Evolutionary conservation across 805 yeast genomes (phyloP), one percentile per base, ranked within the genome.

Genomic region (Nematodospora valgi): DNA sequence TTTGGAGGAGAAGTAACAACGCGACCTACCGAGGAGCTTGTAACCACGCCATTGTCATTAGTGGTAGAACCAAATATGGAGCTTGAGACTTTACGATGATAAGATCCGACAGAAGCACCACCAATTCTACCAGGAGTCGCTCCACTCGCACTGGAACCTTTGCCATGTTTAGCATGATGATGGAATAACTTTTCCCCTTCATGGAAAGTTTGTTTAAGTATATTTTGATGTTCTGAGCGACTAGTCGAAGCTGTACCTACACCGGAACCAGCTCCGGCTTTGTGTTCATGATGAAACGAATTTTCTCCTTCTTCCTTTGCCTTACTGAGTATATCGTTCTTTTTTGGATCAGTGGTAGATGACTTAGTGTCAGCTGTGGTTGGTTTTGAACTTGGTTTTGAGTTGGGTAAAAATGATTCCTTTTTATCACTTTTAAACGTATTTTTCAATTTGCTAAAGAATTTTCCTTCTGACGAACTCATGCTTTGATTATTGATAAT

Each of bases 1-100:
- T 37, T 40, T 11, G 67, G 67, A 10, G 68, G 66, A n/a, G 49
- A 39, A 2, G 57, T 38, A 7, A 58, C 40, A 5, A 61, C 41
- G 18, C 54, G 45, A 34, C 68, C 68, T 11, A 37, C 40, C 4
- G 58, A 47, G 22, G 44, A 41, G 14, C 29, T 31, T 13, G 34
- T 23, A 13, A 34, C 20, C 10, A 20, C 35, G n/a, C 13, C 30
- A 17, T n/a, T 12, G n/a, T n/a, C n/a, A 8, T 6, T 6, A 26
- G 16, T 11, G 8, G 34, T 15, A 6, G 34, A 23, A 21, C 23
- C 23, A 21, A 10, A 21, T 8, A 21, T 10, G 11, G 34, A 19
- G 8, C 34, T 31, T 10, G 21, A 6, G 9, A 31, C 4, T 33
- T 26, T 33, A 5, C 16, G 15, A 20, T 33, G 31, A 31, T 9